These are phyloP conservation scores for Mucor sp. DNA, from an alignment of 371 early-diverging fungal genomes.

Conservation along the genomic window DNA sequence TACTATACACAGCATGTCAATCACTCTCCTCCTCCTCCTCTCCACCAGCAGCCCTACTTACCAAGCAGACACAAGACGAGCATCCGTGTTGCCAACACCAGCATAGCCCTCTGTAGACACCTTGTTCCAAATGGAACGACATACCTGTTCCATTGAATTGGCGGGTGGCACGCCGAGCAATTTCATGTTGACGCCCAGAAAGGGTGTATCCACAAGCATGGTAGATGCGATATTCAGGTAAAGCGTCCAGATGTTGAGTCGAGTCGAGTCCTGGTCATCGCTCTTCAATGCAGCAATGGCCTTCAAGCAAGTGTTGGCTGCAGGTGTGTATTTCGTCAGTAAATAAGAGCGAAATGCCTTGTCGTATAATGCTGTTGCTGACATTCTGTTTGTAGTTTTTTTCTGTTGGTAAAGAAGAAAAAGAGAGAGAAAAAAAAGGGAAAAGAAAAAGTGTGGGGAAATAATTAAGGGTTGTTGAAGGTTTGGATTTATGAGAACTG, in stretches of 20 bases:
- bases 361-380: slow-evolving; percentile 17
- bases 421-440: background rate
- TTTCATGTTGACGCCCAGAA: slow-evolving; percentile 9
- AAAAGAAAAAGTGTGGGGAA: slow-evolving; percentile 9
- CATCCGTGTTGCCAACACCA: slow-evolving; percentile 23
- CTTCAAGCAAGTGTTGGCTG: slow-evolving; percentile 23
- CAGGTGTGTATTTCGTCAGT: slow-evolving; percentile 23
- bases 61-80: slow-evolving; percentile 36
- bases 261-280: slow-evolving; percentile 2
- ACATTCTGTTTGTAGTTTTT: slow-evolving; percentile 1
- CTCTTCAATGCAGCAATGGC: slow-evolving; percentile 13
- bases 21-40: too few species aligned
- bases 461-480: background rate
- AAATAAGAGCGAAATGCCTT: slow-evolving; percentile 30
- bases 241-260: slow-evolving; percentile 28
- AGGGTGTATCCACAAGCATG: slow-evolving; percentile 7
- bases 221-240: slow-evolving; percentile 42
- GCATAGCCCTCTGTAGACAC: slow-evolving; percentile 20
- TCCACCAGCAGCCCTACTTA: slow-evolving; percentile 12
- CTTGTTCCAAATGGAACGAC: slow-evolving; percentile 31
- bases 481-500: background rate
- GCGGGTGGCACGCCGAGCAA: slow-evolving; percentile 14
- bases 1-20: slow-evolving; percentile 18
- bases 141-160: slow-evolving; percentile 17
- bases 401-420: too few species aligned